These are phyloP conservation scores for Cladophialophora chaetospira DNA, from an alignment of 2,329 filamentous ascomycete species.

Conservation along the genomic window DNA sequence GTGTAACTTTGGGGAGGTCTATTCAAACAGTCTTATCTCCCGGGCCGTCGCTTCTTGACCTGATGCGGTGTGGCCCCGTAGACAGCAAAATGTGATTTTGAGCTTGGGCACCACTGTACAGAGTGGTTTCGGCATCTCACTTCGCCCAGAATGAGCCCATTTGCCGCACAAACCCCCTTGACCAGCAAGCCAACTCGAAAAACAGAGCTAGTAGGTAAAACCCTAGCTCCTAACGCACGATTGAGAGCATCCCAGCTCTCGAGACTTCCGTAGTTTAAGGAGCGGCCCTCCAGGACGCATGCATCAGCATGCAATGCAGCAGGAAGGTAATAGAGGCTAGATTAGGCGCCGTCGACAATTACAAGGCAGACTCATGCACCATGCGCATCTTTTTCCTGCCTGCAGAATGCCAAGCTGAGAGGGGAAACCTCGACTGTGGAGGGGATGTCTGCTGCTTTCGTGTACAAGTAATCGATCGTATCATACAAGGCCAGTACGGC, in stretches of 20 bases:
- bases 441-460: background rate
- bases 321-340: slow-evolving; percentile 3
- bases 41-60: slow-evolving; percentile 7
- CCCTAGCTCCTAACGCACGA: too few relatives aligned
- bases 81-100: background rate
- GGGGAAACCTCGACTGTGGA: too few relatives aligned
- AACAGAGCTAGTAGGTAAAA: background rate
- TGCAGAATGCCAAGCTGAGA: background rate
- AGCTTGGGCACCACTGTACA: background rate
- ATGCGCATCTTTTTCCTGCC: slow-evolving; percentile 1
- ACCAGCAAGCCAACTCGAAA: background rate
- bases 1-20: background rate
- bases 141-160: background rate
- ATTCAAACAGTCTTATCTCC: slow-evolving; percentile 4
- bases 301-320: slow-evolving; percentile 12
- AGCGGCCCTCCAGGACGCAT: slow-evolving; percentile 10
- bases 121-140: background rate
- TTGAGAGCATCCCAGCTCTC: background rate
- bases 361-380: slow-evolving; percentile 8
- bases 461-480: background rate
- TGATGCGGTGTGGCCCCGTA: background rate
- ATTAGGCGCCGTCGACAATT: slow-evolving; percentile 3
- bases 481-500: background rate
- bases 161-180: background rate
- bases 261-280: slow-evolving; percentile 5